These are phyloP conservation scores for Jackrogersella multiformis DNA, from an alignment of 495 filamentous ascomycete genomes.

Conservation along the genomic window DNA sequence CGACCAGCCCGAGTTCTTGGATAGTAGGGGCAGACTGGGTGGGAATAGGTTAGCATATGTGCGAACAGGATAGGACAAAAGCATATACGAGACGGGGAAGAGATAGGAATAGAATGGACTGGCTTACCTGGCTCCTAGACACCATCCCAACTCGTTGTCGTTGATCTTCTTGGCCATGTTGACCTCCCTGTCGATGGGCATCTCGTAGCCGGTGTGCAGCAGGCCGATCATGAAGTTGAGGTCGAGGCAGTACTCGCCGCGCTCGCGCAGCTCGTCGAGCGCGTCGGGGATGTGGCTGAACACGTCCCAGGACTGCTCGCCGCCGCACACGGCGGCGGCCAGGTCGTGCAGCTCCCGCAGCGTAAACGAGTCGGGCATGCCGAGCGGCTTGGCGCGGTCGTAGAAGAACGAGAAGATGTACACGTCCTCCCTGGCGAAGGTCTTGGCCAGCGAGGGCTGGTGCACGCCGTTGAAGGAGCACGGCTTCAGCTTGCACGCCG, in stretches of 20 bases:
- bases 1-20: slow-evolving; percentile 58
- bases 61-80: no score
- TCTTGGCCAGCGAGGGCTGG: slow-evolving; percentile 91
- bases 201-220: slow-evolving; percentile 95
- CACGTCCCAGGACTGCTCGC: slow-evolving; percentile 77
- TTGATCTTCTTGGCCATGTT: slow-evolving; percentile 99
- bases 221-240: slow-evolving; percentile 94
- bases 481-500: slow-evolving; percentile 80
- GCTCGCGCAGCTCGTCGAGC: slow-evolving; percentile 73
- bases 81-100: slow-evolving; percentile 1
- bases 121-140: slow-evolving; percentile 89
- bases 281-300: slow-evolving; percentile 80
- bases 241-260: slow-evolving; percentile 93
- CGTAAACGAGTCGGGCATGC: slow-evolving; percentile 96
- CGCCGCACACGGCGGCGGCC: slow-evolving; percentile 83
- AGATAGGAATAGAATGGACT: slow-evolving; percentile 13
- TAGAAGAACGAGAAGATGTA: slow-evolving; percentile 98
- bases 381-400: slow-evolving; percentile 88
- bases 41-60: slow-evolving; percentile 51
- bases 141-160: slow-evolving; percentile 97
- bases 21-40: slow-evolving; percentile 55
- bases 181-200: slow-evolving; percentile 94
- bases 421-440: slow-evolving; percentile 89
- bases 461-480: slow-evolving; percentile 98
- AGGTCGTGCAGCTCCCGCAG: slow-evolving; percentile 86